Evolutionary conservation across 106 monocot genomes (phyloP).

Genomic region (Iris macrosiphon): DNA sequence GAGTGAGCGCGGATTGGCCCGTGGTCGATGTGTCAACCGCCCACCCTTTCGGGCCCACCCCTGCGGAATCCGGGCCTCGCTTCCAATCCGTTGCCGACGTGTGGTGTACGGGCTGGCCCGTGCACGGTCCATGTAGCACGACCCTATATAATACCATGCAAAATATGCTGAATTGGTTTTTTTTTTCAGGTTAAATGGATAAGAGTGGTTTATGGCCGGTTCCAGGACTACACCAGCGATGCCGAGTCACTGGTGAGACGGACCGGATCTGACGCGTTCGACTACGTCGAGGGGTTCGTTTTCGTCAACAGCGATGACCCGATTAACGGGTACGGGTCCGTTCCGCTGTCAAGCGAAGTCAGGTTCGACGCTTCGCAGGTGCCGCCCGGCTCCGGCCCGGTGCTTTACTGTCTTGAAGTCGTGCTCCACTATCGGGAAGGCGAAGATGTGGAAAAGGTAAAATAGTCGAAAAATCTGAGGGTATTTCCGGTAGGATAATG

Average conservation of each 20-base stretch:
- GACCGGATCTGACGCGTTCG: slow-evolving; percentile 36
- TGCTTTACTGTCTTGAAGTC: slow-evolving; percentile 92
- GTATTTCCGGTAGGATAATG: background rate
- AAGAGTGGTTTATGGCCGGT: slow-evolving; percentile 58
- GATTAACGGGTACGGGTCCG: slow-evolving; percentile 59
- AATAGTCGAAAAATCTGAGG: slow-evolving; percentile 2
- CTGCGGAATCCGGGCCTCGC: too few species aligned
- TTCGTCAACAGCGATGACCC: slow-evolving; percentile 68
- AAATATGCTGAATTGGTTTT: too few species aligned
- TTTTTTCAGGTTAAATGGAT: slow-evolving; percentile 73
- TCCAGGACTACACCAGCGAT: slow-evolving; percentile 60
- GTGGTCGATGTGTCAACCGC: too few species aligned
- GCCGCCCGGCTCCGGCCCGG: slow-evolving; percentile 48
- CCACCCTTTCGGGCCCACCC: too few species aligned
- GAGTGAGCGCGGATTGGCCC: too few species aligned
- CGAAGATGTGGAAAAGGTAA: slow-evolving; percentile 62
- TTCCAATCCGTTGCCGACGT: too few species aligned
- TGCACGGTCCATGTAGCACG: too few species aligned
- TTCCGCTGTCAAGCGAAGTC: slow-evolving; percentile 31
- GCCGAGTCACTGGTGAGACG: slow-evolving; percentile 59
- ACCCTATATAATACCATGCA: too few species aligned
- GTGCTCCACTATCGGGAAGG: slow-evolving; percentile 42
- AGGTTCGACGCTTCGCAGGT: slow-evolving; percentile 41
- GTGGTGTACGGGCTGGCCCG: too few species aligned
- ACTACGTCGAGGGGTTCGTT: slow-evolving; percentile 92